Evolutionary conservation across 805 yeast species (phyloP).

Genomic region (Candida dajiaensis): DNA sequence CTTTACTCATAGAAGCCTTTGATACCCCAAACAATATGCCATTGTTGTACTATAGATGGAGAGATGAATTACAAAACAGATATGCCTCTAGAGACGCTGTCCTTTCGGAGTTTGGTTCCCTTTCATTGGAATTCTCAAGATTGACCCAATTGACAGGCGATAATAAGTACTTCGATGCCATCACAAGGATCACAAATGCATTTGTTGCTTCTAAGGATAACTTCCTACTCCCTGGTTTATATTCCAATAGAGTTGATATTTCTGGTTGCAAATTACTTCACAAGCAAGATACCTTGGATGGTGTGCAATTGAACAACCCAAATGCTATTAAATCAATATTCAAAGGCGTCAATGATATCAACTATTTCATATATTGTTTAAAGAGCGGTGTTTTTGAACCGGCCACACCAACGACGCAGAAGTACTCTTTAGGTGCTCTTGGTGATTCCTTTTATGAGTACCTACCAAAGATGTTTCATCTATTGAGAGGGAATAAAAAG

Average conservation of each 20-base stretch:
- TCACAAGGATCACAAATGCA: slow-evolving; percentile 37
- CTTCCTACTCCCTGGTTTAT: slow-evolving; percentile 35
- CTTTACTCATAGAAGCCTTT: slow-evolving; percentile 45
- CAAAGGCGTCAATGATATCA: slow-evolving; percentile 11
- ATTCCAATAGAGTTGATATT: slow-evolving; percentile 40
- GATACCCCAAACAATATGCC: slow-evolving; percentile 59
- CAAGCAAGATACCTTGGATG: slow-evolving; percentile 24
- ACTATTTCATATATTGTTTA: slow-evolving; percentile 28
- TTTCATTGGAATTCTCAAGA: slow-evolving; percentile 46
- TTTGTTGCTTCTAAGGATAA: slow-evolving; percentile 29
- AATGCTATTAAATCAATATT: slow-evolving; percentile 33
- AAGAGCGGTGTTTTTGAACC: slow-evolving; percentile 21
- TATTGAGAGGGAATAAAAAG: slow-evolving; percentile 33
- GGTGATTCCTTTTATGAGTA: slow-evolving; percentile 45
- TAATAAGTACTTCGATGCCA: slow-evolving; percentile 43
- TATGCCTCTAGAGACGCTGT: slow-evolving; percentile 31
- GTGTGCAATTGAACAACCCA: slow-evolving; percentile 28
- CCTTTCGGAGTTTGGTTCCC: slow-evolving; percentile 43
- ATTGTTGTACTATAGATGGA: slow-evolving; percentile 38
- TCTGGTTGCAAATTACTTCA: slow-evolving; percentile 41
- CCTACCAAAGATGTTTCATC: slow-evolving; percentile 40
- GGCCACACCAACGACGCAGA: slow-evolving; percentile 7
- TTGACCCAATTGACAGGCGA: slow-evolving; percentile 46
- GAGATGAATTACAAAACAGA: slow-evolving; percentile 28
- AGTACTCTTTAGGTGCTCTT: slow-evolving; percentile 34